These are phyloP conservation scores for Globisporangium yorkense DNA, from an alignment of 352 stramenopile genomes.

Conservation along the genomic window DNA sequence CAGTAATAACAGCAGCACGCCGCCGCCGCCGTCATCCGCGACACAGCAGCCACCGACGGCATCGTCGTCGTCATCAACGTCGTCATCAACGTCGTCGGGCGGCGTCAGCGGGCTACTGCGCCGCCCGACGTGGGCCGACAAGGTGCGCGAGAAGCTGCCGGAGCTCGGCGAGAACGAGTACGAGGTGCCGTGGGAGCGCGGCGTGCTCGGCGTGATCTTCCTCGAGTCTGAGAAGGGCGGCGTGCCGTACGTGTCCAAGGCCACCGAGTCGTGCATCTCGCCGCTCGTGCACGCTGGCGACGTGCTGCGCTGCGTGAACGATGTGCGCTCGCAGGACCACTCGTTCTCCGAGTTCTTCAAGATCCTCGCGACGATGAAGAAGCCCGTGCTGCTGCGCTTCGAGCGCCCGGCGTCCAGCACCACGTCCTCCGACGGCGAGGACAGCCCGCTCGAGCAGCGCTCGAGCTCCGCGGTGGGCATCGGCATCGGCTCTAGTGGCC, in stretches of 20 bases:
- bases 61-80: neutral
- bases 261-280: constrained; percentile 83
- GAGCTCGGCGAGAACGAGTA: constrained; percentile 77
- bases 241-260: constrained; percentile 83
- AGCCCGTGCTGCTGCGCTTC: constrained; percentile 81
- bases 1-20: constrained; percentile 4
- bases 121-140: constrained; percentile 66
- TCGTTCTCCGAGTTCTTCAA: constrained; percentile 89
- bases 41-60: neutral
- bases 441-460: constrained; percentile 39
- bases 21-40: constrained; percentile 1
- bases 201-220: constrained; percentile 84
- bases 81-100: neutral
- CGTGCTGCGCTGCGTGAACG: constrained; percentile 83
- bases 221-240: constrained; percentile 81
- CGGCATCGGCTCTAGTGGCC: constrained; percentile 4
- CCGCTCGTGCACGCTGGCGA: constrained; percentile 59
- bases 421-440: constrained; percentile 40
- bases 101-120: constrained; percentile 14
- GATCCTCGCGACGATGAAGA: constrained; percentile 88
- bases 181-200: constrained; percentile 83
- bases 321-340: constrained; percentile 80
- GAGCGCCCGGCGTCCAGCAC: constrained; percentile 47
- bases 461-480: constrained; percentile 31
- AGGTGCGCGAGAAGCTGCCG: constrained; percentile 74